phyloP scores from a whole-genome alignment of 345 rosid species.

The Linum trigynum region DNA sequence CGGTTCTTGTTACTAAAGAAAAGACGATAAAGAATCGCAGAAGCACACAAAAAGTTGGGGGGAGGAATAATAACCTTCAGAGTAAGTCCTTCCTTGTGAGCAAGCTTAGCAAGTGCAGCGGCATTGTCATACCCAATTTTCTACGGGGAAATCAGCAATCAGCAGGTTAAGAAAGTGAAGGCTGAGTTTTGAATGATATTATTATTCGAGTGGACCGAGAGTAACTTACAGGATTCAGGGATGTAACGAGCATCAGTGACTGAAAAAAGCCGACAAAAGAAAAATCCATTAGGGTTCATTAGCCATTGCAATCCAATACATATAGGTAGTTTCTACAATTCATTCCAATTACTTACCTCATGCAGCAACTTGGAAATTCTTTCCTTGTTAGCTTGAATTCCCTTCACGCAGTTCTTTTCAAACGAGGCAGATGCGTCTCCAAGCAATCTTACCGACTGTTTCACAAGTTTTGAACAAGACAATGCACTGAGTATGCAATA shows the following conservation, averaged over 20 bases:
- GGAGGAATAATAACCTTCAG: slow-evolving; percentile 48
- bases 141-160: slow-evolving; percentile 23
- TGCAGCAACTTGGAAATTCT: slow-evolving; percentile 81
- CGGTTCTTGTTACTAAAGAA: not conserved
- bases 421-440: slow-evolving; percentile 96
- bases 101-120: slow-evolving; percentile 97
- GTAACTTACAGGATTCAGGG: slow-evolving; percentile 89
- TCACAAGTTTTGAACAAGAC: no score
- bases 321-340: not conserved
- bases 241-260: slow-evolving; percentile 97
- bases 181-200: slow-evolving; percentile 3
- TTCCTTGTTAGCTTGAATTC: slow-evolving; percentile 82
- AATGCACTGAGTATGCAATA: not conserved
- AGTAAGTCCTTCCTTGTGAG: slow-evolving; percentile 87
- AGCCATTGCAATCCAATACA: not conserved
- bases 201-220: not conserved
- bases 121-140: slow-evolving; percentile 96
- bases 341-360: slow-evolving; percentile 43
- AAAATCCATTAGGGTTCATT: not conserved
- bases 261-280: slow-evolving; percentile 32
- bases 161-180: slow-evolving; percentile 4
- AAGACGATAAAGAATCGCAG: no score
- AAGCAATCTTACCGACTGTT: slow-evolving; percentile 61
- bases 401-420: slow-evolving; percentile 83
- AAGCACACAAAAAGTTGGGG: not conserved